phyloP scores from a whole-genome alignment of 1,284 basidiomycete genomes.

The Dichomitus squalens region DNA sequence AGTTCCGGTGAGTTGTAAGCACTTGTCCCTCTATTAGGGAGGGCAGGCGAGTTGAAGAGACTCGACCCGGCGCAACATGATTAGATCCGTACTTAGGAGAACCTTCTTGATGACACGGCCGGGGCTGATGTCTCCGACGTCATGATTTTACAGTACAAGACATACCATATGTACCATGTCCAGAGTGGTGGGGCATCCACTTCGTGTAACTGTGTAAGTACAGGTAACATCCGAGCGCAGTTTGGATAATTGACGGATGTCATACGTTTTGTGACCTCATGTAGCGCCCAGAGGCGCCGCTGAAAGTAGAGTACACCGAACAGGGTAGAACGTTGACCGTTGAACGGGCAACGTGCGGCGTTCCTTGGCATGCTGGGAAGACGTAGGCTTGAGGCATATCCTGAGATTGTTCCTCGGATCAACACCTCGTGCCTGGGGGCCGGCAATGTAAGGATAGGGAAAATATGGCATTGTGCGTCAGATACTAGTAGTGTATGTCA shows the following conservation, averaged over 20 bases:
- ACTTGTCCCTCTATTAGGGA: no score
- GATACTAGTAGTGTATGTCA: neutral
- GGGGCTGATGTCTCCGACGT: neutral
- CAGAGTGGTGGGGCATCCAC: neutral
- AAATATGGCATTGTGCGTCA: conserved; percentile 1
- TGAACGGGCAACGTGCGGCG: neutral
- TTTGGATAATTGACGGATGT: neutral
- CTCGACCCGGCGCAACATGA: no score
- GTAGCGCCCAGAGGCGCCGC: neutral
- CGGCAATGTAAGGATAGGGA: neutral
- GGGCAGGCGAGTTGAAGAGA: no score
- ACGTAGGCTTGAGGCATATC: neutral
- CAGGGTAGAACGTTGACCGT: no score
- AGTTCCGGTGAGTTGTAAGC: no score
- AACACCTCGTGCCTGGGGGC: neutral
- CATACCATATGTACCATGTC: neutral
- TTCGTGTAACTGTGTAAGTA: no score
- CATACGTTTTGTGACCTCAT: no score
- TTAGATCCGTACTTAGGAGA: no score
- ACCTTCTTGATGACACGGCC: neutral
- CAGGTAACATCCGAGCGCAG: no score
- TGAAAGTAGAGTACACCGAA: neutral
- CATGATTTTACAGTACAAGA: neutral
- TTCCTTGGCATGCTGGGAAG: neutral
- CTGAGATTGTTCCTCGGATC: neutral